Percentiles rank a stretch among this genome's conserved stretches.
phyloP scores from a whole-genome alignment of 2,329 filamentous ascomycete species.

The Dothiorella sarmentorum region DNA sequence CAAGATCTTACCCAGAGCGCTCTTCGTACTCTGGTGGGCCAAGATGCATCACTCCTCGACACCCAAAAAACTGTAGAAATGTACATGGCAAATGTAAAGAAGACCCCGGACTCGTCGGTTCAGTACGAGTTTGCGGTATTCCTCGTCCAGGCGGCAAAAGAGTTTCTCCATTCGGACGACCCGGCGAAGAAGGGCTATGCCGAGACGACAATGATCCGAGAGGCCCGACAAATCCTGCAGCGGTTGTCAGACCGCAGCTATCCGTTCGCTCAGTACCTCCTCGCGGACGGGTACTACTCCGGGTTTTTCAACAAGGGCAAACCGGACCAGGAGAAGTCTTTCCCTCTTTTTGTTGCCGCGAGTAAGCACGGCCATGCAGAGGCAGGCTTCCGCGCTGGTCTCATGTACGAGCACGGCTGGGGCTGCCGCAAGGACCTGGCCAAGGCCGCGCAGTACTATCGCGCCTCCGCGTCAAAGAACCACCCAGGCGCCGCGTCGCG shows the following conservation, averaged over 20 bases:
- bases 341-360: slow-evolving; percentile 86
- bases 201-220: slow-evolving; percentile 64
- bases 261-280: slow-evolving; percentile 96
- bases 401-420: slow-evolving; percentile 99
- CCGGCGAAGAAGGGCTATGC: slow-evolving; percentile 19
- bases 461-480: slow-evolving; percentile 84
- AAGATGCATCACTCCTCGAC: slow-evolving; percentile 85
- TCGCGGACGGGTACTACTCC: slow-evolving; percentile 90
- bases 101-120: slow-evolving; percentile 83
- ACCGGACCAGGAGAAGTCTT: slow-evolving; percentile 85
- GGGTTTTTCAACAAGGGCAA: slow-evolving; percentile 94
- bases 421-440: slow-evolving; percentile 84
- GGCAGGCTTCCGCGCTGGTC: slow-evolving; percentile 84
- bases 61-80: slow-evolving; percentile 94
- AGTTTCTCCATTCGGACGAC: slow-evolving; percentile 48
- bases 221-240: slow-evolving; percentile 87
- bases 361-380: slow-evolving; percentile 97
- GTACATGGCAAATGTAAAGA: slow-evolving; percentile 96
- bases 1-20: slow-evolving; percentile 68
- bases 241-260: slow-evolving; percentile 82
- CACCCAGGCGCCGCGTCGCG: slow-evolving; percentile 94
- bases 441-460: slow-evolving; percentile 91
- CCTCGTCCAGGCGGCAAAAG: slow-evolving; percentile 83
- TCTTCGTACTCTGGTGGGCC: slow-evolving; percentile 74
- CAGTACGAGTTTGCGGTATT: slow-evolving; percentile 97